Evolutionary conservation across 1,139 yeast species (phyloP), one percentile per base, ranked within the genome.

Genomic region (Saccharomycopsis hybrid): DNA sequence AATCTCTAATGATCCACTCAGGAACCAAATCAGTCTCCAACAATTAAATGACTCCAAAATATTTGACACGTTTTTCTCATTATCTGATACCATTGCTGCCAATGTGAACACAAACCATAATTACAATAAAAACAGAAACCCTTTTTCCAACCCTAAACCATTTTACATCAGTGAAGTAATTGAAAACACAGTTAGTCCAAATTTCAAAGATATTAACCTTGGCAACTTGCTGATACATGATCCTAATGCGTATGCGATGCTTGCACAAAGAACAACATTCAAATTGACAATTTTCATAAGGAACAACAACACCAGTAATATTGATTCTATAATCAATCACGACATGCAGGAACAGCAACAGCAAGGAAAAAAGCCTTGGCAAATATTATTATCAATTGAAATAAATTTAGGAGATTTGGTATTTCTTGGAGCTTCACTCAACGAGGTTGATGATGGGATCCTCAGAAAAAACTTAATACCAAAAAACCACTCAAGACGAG

Each of bases 141-240:
- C n/a, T n/a, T n/a, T n/a, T n/a, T n/a, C n/a, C n/a, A n/a, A n/a
- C n/a, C n/a, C n/a, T n/a, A n/a, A n/a, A n/a, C 55, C 55, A 18
- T 52, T 52, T 32, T 50, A 52, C 41, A 46, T 50, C 24, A 52
- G 55, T 37, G 55, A 52, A 30, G 32, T 43, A n/a, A 13, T 37
- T 5, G 8, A 30, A n/a, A 24, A 31, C 7, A 18, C 39, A 7
- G 39, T 13, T 18, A 44, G 48, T 30, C 35, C 44, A 5, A 43
- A 44, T 30, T 52, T 52, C 38, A 35, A 38, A n/a, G 55, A 52
- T 38, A 38, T 52, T 18, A 52, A 50, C 36, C 31, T 52, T 24
- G 37, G 7, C 8, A 27, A 24, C 7, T 39, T 37, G 30, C 29
- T 33, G 29, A 31, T 40, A 7, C 41, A 41, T 11, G 24, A 44